phyloP scores from a whole-genome alignment of 345 rosid genomes.

The Pelargonium nanum region DNA sequence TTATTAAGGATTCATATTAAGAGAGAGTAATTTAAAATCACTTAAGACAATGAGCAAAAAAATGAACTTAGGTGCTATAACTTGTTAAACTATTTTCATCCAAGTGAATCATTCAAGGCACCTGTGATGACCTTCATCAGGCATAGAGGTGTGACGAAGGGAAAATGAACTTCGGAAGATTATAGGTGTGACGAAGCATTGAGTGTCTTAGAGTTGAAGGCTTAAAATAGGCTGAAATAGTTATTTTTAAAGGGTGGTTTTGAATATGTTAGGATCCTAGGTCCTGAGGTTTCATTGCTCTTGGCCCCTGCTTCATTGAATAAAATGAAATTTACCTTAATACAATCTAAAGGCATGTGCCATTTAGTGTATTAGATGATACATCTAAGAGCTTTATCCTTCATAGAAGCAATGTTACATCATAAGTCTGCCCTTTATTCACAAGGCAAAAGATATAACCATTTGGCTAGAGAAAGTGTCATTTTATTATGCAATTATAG shows the following conservation, averaged over 20 bases:
- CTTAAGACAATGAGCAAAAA: not conserved
- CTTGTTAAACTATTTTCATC: too few relatives aligned
- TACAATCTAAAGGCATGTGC: not conserved
- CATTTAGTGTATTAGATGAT: not conserved
- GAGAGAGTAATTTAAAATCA: not conserved
- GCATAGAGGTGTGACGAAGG: too few relatives aligned
- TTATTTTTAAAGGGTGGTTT: too few relatives aligned
- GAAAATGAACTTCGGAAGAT: not conserved
- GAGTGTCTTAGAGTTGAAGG: too few relatives aligned
- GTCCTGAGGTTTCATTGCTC: too few relatives aligned
- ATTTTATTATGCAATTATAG: not conserved
- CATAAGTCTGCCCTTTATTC: not conserved
- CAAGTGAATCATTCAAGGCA: too few relatives aligned
- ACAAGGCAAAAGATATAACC: not conserved
- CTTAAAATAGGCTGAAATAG: too few relatives aligned
- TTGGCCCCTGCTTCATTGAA: too few relatives aligned
- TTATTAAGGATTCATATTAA: not conserved
- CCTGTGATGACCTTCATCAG: too few relatives aligned
- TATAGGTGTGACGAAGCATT: too few relatives aligned
- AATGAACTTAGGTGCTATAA: not conserved
- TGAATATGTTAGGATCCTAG: too few relatives aligned
- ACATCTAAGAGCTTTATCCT: too few relatives aligned
- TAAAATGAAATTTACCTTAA: not conserved
- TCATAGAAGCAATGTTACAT: not conserved
- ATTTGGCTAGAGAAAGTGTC: not conserved